Evolutionary conservation across 78 protist genomes (phyloP).

Genomic region (Speleostelium caveatum): DNA sequence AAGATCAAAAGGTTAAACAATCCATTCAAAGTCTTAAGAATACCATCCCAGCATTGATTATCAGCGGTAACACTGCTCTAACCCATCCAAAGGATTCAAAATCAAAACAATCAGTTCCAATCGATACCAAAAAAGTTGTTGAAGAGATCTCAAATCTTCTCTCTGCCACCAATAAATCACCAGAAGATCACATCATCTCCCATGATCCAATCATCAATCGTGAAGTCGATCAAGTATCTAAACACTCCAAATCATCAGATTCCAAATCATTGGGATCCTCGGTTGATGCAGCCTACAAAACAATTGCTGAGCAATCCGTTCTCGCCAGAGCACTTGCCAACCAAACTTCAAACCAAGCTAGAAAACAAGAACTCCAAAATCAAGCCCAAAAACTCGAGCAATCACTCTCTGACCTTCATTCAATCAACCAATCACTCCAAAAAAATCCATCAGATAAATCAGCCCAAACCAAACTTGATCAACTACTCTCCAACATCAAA

Average conservation of each 20-base stretch:
- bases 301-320: constrained; percentile 38
- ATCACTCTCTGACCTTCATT: constrained; percentile 20
- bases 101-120: constrained; percentile 11
- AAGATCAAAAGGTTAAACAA: constrained; percentile 20
- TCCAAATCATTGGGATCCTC: not conserved
- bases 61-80: constrained; percentile 1
- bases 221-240: constrained; percentile 26
- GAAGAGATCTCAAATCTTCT: constrained; percentile 21
- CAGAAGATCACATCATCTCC: constrained; percentile 60
- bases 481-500: not conserved
- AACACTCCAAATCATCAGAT: not conserved
- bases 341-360: constrained; percentile 18
- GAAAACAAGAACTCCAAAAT: constrained; percentile 39
- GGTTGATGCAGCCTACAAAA: constrained; percentile 20
- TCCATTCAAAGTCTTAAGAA: constrained; percentile 2
- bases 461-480: constrained; percentile 21
- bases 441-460: constrained; percentile 15
- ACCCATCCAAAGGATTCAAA: constrained; percentile 14
- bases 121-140: constrained; percentile 30
- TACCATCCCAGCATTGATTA: constrained; percentile 31
- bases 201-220: constrained; percentile 29
- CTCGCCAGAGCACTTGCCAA: constrained; percentile 60
- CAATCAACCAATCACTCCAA: not conserved
- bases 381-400: constrained; percentile 31
- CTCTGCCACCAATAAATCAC: constrained; percentile 27